Evolutionary conservation across 202 grass and related monocot species (phyloP), one percentile per base, ranked within the genome.

Genomic region (Panicum hallii): DNA sequence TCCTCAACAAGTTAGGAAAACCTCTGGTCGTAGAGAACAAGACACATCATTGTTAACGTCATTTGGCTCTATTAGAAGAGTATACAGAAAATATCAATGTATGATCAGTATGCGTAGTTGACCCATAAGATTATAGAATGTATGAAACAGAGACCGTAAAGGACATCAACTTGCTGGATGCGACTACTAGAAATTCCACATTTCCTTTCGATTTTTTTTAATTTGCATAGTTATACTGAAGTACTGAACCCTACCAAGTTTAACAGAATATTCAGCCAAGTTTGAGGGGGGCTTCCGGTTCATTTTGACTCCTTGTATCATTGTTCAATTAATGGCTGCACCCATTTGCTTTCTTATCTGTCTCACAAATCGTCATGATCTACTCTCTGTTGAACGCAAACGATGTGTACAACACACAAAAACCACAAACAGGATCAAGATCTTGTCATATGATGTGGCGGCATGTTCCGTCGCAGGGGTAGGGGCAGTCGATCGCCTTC

Each of bases 381-480:
- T 34, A 5, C 46, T 19, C 26, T 65, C 13, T 17, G 28, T 63
- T 34, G 28, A 63, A 34, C 61, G 26, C 28, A 38, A 7, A 38
- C 32, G 62, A 49, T 16, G 69, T 30, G 45, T 5, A 47, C 23
- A 14, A 4, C 12, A 49, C 43, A 49, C 47, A 49, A 49, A 52
- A 53, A 53, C 12, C 11, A 49, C 62, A 30, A 5, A 54, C 7
- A 56, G 19, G 47, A 14, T 48, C 44, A 22, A 0, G 11, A 14
- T 5, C 0, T 41, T 44, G 2, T 87, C 67, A 93, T 13, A 85
- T 70, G 70, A 89, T 69, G 84, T 95, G 54, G 69, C 74, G 93
- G 64, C 96, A 99, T 82, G 96, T 95, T 15, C 77, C 75, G 44
- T 95, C 96, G 48, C 96, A 95, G 34, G 93, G 90, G 41, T 95